Percentiles rank a stretch among this genome's conserved stretches.
Conservation (phyloP, 257 asterid species). For the Salvia hispanica region DNA sequence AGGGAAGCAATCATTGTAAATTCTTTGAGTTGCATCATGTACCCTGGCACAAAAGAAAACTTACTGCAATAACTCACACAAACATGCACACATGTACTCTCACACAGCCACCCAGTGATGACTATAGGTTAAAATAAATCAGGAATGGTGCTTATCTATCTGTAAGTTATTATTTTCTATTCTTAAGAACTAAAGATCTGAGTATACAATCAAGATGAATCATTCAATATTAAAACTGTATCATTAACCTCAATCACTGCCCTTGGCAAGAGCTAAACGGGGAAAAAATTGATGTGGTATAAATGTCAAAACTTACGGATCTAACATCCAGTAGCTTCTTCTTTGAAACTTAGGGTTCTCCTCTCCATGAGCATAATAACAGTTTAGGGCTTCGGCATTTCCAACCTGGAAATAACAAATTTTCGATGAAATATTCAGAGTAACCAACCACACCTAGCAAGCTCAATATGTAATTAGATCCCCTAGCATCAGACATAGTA, state of each 20-base stretch:
- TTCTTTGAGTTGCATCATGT: not conserved
- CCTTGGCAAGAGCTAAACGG: constrained; percentile 10
- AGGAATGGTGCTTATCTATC: constrained; percentile 6
- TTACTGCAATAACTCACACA: not conserved
- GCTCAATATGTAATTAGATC: too few species aligned
- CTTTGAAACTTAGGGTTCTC: constrained; percentile 80
- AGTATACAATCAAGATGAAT: not conserved
- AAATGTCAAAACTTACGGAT: constrained; percentile 65
- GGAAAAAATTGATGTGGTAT: constrained; percentile 6
- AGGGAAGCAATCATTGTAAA: too few species aligned
- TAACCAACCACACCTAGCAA: constrained; percentile 11
- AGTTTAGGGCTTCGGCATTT: constrained; percentile 80
- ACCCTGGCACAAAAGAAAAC: not conserved
- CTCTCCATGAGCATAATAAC: constrained; percentile 96
- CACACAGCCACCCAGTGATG: constrained; percentile 11
- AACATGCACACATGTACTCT: not conserved
- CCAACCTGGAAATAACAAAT: constrained; percentile 72
- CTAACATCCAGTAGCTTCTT: constrained; percentile 96
- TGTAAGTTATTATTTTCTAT: constrained; percentile 9
- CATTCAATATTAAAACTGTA: constrained; percentile 14
- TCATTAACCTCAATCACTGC: constrained; percentile 10
- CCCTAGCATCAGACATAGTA: not conserved
- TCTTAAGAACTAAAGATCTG: constrained; percentile 1
- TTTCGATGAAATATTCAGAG: constrained; percentile 31
- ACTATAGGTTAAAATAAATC: constrained; percentile 4